These are phyloP conservation scores for Phaeosphaeria sp. DNA, from an alignment of 2,329 filamentous ascomycete genomes.

Conservation along the genomic window DNA sequence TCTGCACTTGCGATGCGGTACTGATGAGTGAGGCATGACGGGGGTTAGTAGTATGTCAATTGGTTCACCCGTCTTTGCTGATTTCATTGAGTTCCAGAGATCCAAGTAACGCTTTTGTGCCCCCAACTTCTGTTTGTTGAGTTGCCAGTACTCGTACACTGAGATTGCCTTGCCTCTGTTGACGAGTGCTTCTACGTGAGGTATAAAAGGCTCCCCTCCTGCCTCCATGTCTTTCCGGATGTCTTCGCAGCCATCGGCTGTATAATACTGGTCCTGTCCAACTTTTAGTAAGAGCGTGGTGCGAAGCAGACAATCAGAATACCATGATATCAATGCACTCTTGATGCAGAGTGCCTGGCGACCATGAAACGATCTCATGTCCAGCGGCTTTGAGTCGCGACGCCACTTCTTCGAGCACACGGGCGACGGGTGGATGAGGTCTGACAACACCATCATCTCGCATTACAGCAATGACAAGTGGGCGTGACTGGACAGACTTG, in stretches of 20 bases:
- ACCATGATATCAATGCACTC: constrained; percentile 65
- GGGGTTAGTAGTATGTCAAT: constrained; percentile 66
- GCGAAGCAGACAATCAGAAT: constrained; percentile 5
- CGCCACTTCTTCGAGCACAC: constrained; percentile 52
- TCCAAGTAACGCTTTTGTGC: constrained; percentile 64
- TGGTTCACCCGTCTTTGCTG: constrained; percentile 50
- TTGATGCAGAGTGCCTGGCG: constrained; percentile 56
- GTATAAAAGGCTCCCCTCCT: constrained; percentile 62
- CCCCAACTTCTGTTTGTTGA: constrained; percentile 64
- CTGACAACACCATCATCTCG: constrained; percentile 62
- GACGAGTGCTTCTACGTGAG: constrained; percentile 61
- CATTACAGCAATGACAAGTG: constrained; percentile 59
- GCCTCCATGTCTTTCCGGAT: constrained; percentile 61
- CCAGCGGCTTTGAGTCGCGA: constrained; percentile 54
- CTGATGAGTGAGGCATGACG: constrained; percentile 65
- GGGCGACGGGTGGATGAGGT: constrained; percentile 60
- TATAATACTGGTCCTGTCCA: constrained; percentile 65
- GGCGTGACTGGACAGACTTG: constrained; percentile 48
- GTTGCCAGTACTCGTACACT: constrained; percentile 71
- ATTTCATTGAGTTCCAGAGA: constrained; percentile 61
- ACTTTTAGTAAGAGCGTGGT: neutral
- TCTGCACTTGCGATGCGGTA: constrained; percentile 54
- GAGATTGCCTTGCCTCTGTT: constrained; percentile 59
- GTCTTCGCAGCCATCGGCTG: constrained; percentile 68
- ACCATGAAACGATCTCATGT: constrained; percentile 63